Evolutionary conservation across 192 early-diverging fungal species (phyloP).

Genomic region (Backusella morwellensis): DNA sequence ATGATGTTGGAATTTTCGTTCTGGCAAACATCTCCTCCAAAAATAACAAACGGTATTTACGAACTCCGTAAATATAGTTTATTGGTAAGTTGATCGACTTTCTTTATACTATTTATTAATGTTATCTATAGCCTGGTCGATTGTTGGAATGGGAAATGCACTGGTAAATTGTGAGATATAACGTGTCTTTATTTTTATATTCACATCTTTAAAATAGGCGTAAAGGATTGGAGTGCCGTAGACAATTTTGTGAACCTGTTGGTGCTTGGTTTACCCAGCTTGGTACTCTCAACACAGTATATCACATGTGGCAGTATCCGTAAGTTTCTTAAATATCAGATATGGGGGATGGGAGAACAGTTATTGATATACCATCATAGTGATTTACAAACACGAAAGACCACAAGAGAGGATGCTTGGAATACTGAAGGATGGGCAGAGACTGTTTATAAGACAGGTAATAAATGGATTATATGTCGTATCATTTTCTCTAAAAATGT

Average conservation of each 20-base stretch:
- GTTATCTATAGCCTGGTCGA: constrained; percentile 65
- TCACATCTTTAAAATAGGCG: constrained; percentile 43
- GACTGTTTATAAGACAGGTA: constrained; percentile 88
- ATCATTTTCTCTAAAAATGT: too few species aligned
- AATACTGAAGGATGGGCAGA: constrained; percentile 92
- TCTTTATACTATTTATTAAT: not conserved
- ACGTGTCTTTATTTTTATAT: not conserved
- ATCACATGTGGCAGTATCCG: constrained; percentile 68
- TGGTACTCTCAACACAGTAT: constrained; percentile 83
- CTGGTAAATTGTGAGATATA: constrained; percentile 47
- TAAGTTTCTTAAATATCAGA: not conserved
- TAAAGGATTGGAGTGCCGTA: constrained; percentile 83
- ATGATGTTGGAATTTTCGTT: constrained; percentile 93
- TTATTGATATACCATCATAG: constrained; percentile 31
- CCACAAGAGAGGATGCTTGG: constrained; percentile 89
- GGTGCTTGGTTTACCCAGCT: constrained; percentile 98
- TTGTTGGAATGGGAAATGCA: constrained; percentile 92
- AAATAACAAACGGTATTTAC: constrained; percentile 77
- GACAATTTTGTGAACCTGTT: constrained; percentile 87
- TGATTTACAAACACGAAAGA: constrained; percentile 86
- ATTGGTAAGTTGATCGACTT: constrained; percentile 41
- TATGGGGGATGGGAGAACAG: not conserved
- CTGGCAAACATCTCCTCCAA: constrained; percentile 83
- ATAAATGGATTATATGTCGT: not conserved
- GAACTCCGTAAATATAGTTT: constrained; percentile 90